Conservation (phyloP, 768 basidiomycete species). For the Naganishia randhawae region DNA sequence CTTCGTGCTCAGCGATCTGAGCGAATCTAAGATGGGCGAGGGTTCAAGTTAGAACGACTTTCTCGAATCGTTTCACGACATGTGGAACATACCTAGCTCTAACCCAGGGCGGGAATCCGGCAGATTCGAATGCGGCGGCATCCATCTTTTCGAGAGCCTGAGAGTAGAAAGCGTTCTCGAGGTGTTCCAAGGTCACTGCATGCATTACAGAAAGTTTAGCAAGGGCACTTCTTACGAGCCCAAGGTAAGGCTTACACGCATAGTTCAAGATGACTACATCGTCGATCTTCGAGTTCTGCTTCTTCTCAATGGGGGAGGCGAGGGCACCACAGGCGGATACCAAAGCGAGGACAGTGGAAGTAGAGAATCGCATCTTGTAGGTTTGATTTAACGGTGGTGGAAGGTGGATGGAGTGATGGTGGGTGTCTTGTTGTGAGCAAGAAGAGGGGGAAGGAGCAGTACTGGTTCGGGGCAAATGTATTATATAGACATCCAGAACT, state of each 20-base stretch:
- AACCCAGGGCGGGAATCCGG: constrained; percentile 55
- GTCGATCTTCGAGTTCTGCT: constrained; percentile 4
- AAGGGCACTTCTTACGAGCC: neutral
- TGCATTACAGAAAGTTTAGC: neutral
- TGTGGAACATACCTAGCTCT: constrained; percentile 49
- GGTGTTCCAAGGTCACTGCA: constrained; percentile 48
- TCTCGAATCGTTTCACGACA: neutral
- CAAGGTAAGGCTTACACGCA: constrained; percentile 16
- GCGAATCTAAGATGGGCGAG: constrained; percentile 44
- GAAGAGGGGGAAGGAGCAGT: neutral
- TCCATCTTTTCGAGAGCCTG: constrained; percentile 55
- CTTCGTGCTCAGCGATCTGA: constrained; percentile 61
- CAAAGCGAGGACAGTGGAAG: constrained; percentile 21
- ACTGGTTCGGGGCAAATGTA: neutral
- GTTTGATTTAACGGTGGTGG: neutral
- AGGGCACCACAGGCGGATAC: constrained; percentile 18
- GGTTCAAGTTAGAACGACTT: neutral
- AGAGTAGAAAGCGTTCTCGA: constrained; percentile 40
- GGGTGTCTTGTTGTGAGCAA: neutral
- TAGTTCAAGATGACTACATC: constrained; percentile 28
- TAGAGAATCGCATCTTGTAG: constrained; percentile 19
- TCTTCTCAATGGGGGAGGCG: constrained; percentile 21
- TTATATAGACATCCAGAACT: neutral
- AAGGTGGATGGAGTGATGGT: neutral
- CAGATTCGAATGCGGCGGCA: constrained; percentile 54